Base-by-base conservation (phyloP, 2,329 filamentous ascomycete species). In the Juglanconis juglandina region DNA sequence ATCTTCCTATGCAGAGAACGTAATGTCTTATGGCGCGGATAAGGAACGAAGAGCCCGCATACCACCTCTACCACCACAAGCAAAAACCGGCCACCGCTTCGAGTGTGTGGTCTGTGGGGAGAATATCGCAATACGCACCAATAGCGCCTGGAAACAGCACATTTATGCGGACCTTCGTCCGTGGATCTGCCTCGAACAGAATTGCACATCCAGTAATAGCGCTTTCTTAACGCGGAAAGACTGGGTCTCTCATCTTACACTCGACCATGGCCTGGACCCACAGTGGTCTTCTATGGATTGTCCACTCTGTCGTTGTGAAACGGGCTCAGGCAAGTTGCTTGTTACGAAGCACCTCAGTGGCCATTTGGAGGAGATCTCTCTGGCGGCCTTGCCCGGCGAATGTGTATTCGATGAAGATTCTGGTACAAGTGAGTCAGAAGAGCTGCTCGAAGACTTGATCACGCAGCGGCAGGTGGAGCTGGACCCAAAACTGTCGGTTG, bases 111-210 rank as follows among this genome's bases (percentile, higher is more conserved):
- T 34, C 10, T 61, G 59, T 33, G 54, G 59, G 2, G 44, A 46
- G 5, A 14, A 1, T 8, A n/a, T 57, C 42, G 11, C 17, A 1
- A 53, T 57, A 8, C 11, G 3, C 0, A 53, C 32, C 6, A 49
- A 58, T 14, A 37, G 42, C 32, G 41, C 49, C n/a, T 61, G 59
- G 59, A 58, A 61, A 35, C 3, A 44, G 34, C 59, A 61, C n/a
- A 32, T 61, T 32, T 58, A 41, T n/a, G 50, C 11, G 11, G 59
- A 61, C 17, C 54, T 61, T 1, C 9, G 33, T n/a, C 54, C 59
- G n/a, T 58, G 59, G 59, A 30, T 58, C 7, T 61, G 59, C 9
- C 53, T 61, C 5, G 49, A 61, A 14, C 30, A 13, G 35, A 14
- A 47, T 4, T 61, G 54, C 14, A 4, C 30, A 1, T 13, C n/a